Evolutionary conservation across 306 rosid species (phyloP).

Genomic region (Medicago ruthenica): DNA sequence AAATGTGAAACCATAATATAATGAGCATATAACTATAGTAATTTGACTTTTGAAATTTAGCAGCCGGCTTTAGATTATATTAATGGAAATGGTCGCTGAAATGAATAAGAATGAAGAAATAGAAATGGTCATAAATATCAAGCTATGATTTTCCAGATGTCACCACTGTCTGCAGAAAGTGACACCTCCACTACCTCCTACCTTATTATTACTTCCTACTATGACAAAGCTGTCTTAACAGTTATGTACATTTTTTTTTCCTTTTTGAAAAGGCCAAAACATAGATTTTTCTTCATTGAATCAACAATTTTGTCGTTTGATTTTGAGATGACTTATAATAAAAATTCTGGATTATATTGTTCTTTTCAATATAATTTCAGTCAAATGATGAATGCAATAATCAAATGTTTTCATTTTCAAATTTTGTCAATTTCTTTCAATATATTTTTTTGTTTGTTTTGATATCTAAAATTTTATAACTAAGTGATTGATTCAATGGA

Average conservation of each 20-base stretch:
- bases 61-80: constrained; percentile 8
- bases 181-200: neutral
- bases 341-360: neutral
- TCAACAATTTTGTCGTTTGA: neutral
- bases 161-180: neutral
- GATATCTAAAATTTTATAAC: neutral
- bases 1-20: neutral
- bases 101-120: neutral
- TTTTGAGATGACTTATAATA: too few species aligned
- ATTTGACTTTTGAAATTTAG: constrained; percentile 7
- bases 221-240: too few species aligned
- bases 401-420: neutral
- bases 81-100: neutral
- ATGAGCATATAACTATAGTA: neutral
- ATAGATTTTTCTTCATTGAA: constrained; percentile 2
- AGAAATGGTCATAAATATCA: constrained; percentile 1
- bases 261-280: neutral
- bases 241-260: too few species aligned
- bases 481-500: neutral
- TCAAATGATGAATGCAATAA: neutral
- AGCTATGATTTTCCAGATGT: neutral
- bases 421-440: too few species aligned
- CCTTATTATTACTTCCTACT: neutral
- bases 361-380: neutral
- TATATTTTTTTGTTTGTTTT: too few species aligned